Evolutionary conservation across 1,284 basidiomycete genomes (phyloP), one percentile per base, ranked within the genome.

Genomic region (Peniophora sp.): DNA sequence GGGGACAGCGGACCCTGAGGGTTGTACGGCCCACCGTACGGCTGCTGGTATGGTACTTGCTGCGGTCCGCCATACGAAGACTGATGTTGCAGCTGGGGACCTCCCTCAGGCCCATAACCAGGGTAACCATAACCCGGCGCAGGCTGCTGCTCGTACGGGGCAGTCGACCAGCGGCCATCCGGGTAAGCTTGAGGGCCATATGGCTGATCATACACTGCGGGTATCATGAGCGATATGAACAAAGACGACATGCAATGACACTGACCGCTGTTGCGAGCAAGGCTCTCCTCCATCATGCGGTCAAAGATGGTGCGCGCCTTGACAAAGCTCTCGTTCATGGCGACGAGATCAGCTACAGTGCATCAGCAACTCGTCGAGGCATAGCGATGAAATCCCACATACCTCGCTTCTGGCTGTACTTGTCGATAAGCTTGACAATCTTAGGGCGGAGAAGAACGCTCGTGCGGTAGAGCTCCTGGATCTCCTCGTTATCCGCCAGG

Each of bases 361-460:
- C n/a, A 12, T 14, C 48, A 18, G 57, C 50, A 51, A 54, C 36
- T 44, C 47, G 23, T 24, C 12, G 10, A 23, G 6, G n/a, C 35
- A 35, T 20, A 3, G 41, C 47, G 18, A 49, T 24, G 24, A 41
- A 48, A 3, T 18, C 8, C 18, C 24, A 48, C 62, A 51, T 58
- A 85, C 89, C 81, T 74, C 91, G 76, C 70, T 96, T 95, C 70
- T 96, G 93, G 62, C 90, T 93, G 67, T 99, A 99, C 71, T 96
- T 96, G 64, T 97, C 93, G 59, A 99, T 97, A 50, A 99, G 71
- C 60, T 92, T 92, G 56, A 96, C 92, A 56, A 99, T 97, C 76
- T 93, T 94, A 2, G 93, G 92, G 52, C 96, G 79, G 47, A 98
- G 70, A 1, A 84, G 78, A 76, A 99, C 92, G 59, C 88, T 88